A percentile compares a stretch with the other conserved stretches of the same genome.
These are phyloP conservation scores for Tulasnella sp. DNA, from an alignment of 768 basidiomycete genomes.

Conservation along the genomic window DNA sequence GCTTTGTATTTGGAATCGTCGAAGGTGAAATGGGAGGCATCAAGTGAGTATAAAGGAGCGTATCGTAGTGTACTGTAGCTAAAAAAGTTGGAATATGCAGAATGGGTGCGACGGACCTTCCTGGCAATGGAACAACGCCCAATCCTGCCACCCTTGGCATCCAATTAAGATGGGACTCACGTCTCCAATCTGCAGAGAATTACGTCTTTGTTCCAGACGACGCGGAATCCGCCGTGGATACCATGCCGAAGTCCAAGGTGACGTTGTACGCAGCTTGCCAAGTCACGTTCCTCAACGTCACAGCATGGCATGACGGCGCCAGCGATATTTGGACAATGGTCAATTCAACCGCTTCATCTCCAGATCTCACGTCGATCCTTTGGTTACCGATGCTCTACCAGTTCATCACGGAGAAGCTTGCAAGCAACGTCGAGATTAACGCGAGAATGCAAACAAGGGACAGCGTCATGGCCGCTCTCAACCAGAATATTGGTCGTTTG, in stretches of 20 bases:
- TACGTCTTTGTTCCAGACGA: background rate
- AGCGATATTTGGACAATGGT: background rate
- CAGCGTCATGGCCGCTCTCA: slow-evolving; percentile 1
- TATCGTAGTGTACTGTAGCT: background rate
- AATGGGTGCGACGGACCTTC: background rate
- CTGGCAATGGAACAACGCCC: background rate
- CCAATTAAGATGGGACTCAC: background rate
- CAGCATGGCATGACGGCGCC: background rate
- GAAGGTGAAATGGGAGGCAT: background rate
- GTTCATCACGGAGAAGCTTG: background rate
- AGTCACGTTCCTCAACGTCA: slow-evolving; percentile 3
- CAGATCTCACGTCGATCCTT: background rate
- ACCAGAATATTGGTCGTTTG: background rate
- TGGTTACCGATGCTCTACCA: background rate
- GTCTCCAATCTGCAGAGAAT: background rate
- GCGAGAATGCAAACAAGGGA: background rate
- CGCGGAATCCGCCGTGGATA: background rate
- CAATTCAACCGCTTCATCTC: background rate
- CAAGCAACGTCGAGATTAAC: background rate
- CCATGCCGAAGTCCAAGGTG: background rate
- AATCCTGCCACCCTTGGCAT: slow-evolving; percentile 1
- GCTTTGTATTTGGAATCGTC: background rate
- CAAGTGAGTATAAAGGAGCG: background rate
- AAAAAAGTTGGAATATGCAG: background rate
- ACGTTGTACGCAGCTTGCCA: background rate